phyloP scores from a whole-genome alignment of 345 rosid genomes.

The Citrus unshiu region DNA sequence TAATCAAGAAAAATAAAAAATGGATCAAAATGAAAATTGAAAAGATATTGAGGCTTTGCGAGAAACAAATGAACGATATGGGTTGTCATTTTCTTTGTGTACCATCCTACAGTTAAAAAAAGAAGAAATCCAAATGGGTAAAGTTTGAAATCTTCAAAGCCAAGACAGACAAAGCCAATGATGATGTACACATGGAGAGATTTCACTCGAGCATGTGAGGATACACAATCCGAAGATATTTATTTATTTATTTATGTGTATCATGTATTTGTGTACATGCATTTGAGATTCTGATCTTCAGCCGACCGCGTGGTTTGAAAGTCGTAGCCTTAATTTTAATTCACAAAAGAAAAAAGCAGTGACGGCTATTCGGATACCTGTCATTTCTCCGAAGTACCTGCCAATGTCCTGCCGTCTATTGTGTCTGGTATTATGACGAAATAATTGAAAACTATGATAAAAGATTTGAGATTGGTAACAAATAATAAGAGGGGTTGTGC shows the following conservation, averaged over 20 bases:
- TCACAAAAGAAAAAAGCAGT: neutral
- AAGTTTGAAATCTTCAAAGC: slow-evolving; percentile 44
- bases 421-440: neutral
- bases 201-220: neutral
- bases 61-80: slow-evolving; percentile 25
- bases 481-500: neutral
- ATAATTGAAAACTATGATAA: no score
- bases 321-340: slow-evolving; percentile 19
- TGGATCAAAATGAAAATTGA: slow-evolving; percentile 13
- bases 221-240: neutral
- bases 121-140: neutral
- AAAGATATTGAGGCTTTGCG: neutral
- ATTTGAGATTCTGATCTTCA: no score
- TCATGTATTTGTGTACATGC: no score
- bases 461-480: neutral
- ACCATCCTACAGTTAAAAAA: neutral
- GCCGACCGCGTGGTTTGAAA: slow-evolving; percentile 51
- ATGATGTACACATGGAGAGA: slow-evolving; percentile 7
- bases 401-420: no score
- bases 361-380: neutral
- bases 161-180: neutral
- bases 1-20: slow-evolving; percentile 4
- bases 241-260: neutral
- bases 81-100: slow-evolving; percentile 17
- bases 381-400: neutral